Evolutionary conservation across 1,284 basidiomycete species (phyloP).

Genomic region (Spongiforma sp.): DNA sequence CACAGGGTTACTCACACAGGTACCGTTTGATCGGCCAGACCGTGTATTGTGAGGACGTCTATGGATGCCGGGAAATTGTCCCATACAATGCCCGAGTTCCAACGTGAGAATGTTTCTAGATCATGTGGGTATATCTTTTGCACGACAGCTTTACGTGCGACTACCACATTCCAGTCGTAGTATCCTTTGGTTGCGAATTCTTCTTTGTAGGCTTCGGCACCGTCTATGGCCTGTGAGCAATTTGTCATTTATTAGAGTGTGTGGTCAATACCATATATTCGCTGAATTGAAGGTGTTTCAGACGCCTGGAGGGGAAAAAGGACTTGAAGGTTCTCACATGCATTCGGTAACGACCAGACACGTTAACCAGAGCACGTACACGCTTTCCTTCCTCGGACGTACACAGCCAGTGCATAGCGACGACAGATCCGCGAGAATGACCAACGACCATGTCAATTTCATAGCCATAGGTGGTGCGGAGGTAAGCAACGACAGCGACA

Average conservation of each 20-base stretch:
- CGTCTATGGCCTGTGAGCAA: slow-evolving; percentile 28
- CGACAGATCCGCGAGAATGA: slow-evolving; percentile 76
- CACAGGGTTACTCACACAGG: slow-evolving; percentile 57
- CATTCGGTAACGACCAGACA: slow-evolving; percentile 78
- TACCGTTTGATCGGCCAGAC: slow-evolving; percentile 64
- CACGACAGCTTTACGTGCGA: slow-evolving; percentile 61
- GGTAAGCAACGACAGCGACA: slow-evolving; percentile 62
- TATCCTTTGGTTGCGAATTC: slow-evolving; percentile 59
- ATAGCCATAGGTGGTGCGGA: slow-evolving; percentile 65
- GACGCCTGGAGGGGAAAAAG: slow-evolving; percentile 14
- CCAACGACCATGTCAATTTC: slow-evolving; percentile 69
- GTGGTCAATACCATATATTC: slow-evolving; percentile 47
- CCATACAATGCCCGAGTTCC: slow-evolving; percentile 70
- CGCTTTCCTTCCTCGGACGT: slow-evolving; percentile 57
- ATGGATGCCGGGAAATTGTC: slow-evolving; percentile 60
- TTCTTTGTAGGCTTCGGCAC: slow-evolving; percentile 47
- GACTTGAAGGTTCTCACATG: slow-evolving; percentile 48
- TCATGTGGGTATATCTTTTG: slow-evolving; percentile 61
- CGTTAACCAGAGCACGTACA: slow-evolving; percentile 68
- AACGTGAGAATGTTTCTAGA: slow-evolving; percentile 59
- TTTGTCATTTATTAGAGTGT: neutral
- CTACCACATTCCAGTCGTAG: slow-evolving; percentile 60
- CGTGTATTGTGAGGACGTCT: slow-evolving; percentile 74
- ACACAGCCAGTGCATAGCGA: slow-evolving; percentile 69
- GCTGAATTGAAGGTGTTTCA: slow-evolving; percentile 36